A percentile compares a stretch with the other conserved stretches of the same genome.
Evolutionary conservation across 345 rosid genomes (phyloP).

Genomic region (Cardamine occulta): DNA sequence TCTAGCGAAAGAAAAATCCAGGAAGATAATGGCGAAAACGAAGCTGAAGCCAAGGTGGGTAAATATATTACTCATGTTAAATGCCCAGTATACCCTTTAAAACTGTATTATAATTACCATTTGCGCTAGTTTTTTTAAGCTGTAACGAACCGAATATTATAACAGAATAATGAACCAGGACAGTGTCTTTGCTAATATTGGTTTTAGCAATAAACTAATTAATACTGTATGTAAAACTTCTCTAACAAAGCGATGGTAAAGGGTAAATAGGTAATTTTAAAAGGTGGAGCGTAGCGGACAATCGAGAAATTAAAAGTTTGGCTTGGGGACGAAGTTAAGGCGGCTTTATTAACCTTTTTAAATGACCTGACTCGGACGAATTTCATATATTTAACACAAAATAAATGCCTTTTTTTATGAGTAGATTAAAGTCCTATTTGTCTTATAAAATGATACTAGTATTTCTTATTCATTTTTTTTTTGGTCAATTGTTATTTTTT

Average conservation of each 20-base stretch:
- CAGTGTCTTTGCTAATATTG: background rate
- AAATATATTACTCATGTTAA: slow-evolving; percentile 30
- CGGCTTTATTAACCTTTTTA: slow-evolving; percentile 16
- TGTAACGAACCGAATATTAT: background rate
- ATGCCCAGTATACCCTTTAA: slow-evolving; percentile 36
- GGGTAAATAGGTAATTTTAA: slow-evolving; percentile 10
- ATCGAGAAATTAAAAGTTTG: slow-evolving; percentile 27
- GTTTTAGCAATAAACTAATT: background rate
- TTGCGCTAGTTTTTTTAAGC: background rate
- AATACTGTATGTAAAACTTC: background rate
- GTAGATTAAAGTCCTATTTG: too few species aligned
- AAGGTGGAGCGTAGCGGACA: slow-evolving; percentile 24
- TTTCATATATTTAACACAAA: background rate
- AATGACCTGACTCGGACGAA: background rate
- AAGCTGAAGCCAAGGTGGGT: slow-evolving; percentile 28
- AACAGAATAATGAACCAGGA: slow-evolving; percentile 17
- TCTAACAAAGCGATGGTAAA: background rate
- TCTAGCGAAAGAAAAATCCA: slow-evolving; percentile 26
- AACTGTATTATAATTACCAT: background rate
- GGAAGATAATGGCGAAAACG: slow-evolving; percentile 40
- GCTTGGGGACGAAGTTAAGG: slow-evolving; percentile 39
- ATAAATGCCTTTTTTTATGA: background rate
- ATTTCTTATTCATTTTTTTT: background rate
- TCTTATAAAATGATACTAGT: background rate
- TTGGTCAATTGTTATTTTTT: too few species aligned